Evolutionary conservation across 129 eudicot genomes (phyloP), one percentile per base, ranked within the genome.

Genomic region (Flaveria sonorensis): DNA sequence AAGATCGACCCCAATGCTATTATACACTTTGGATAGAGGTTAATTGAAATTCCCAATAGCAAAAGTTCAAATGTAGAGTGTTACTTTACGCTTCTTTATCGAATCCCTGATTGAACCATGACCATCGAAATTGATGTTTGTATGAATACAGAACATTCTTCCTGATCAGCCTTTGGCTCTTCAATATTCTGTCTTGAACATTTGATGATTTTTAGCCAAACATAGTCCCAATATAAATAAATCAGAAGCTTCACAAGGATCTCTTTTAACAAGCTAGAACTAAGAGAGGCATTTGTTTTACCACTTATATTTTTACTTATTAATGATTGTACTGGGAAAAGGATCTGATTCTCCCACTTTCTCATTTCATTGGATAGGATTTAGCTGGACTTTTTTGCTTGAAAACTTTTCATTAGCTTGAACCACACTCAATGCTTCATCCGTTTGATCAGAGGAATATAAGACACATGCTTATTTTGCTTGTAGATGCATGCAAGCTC

Each of bases 261-360:
- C 12, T 45, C 13, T 48, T 11, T 48, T 48, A 11, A 12, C 65
- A 59, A 67, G 51, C 45, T 64, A 21, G 23, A 77, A 77, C 45
- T 36, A 19, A 23, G 40, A 52, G 60, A 52, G 64, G 15, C n/a
- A 51, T 52, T 68, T 66, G 19, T 24, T 40, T 66, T 77, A 51
- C 45, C 12, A 32, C 12, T 39, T 67, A 68, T 77, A 53, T n/a
- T 55, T 77, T 77, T 77, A 68, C 50, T 67, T 46, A 12, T 56
- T 53, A 77, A 68, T 16, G 18, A 77, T 56, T 68, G 42, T 77
- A 21, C 23, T 76, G 12, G 50, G 21, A 39, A 55, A 43, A 50
- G 67, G 36, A 68, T 77, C 60, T 68, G 60, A 77, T 69, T 45
- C 81, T 77, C 63, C 81, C 76, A 77, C 81, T 59, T 42, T 68